A percentile compares a stretch with the other conserved stretches of the same genome.
Evolutionary conservation across 257 asterid species (phyloP).

Genomic region (Thymus mandschuricus): DNA sequence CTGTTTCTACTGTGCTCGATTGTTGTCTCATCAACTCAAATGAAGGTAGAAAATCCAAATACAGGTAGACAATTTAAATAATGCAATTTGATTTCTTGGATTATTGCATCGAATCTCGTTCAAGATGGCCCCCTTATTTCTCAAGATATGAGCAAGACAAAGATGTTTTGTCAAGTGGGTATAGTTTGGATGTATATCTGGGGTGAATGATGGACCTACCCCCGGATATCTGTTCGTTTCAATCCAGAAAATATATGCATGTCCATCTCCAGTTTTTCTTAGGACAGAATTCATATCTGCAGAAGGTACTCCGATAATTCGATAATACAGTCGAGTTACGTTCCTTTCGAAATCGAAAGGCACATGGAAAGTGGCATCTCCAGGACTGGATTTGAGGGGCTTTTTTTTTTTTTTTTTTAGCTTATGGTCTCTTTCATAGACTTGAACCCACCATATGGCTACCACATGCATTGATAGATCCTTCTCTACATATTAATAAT

Average conservation of each 20-base stretch:
- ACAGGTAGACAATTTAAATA: conserved; percentile 4
- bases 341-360: conserved; percentile 3
- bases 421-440: conserved; percentile 28
- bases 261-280: not conserved
- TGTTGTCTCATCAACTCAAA: not conserved
- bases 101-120: not conserved
- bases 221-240: conserved; percentile 12
- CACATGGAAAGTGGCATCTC: conserved; percentile 25
- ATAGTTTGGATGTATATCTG: conserved; percentile 26
- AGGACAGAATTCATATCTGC: conserved; percentile 5
- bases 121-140: conserved; percentile 33
- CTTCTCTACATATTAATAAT: not conserved
- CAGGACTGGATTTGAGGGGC: conserved; percentile 18
- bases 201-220: conserved; percentile 29
- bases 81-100: not conserved
- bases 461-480: conserved; percentile 33
- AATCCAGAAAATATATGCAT: conserved; percentile 16
- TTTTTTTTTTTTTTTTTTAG: conserved; percentile 1
- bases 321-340: not conserved
- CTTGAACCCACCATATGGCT: conserved; percentile 29
- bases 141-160: conserved; percentile 31
- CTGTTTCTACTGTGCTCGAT: not conserved
- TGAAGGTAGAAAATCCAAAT: no score
- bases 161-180: conserved; percentile 32
- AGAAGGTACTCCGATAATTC: not conserved